phyloP scores from a whole-genome alignment of 2,329 filamentous ascomycete species.

The Pseudocercospora crystallina region DNA sequence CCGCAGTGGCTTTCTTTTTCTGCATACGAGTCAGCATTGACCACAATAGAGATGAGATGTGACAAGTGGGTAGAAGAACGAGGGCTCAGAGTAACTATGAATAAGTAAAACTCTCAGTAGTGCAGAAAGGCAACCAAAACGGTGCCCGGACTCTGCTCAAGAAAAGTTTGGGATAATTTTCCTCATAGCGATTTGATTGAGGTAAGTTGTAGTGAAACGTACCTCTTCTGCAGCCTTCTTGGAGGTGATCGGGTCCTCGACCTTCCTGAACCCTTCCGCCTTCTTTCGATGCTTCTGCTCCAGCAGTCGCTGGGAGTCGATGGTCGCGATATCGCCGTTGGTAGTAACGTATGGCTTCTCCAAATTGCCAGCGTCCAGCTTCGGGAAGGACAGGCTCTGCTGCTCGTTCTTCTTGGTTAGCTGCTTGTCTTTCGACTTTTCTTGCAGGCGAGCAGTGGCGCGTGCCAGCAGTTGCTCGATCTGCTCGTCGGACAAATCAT shows the following conservation, averaged over 20 bases:
- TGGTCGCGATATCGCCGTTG: conserved; percentile 52
- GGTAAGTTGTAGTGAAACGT: conserved; percentile 38
- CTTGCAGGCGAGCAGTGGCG: conserved; percentile 59
- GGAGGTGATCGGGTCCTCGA: conserved; percentile 53
- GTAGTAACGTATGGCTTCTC: conserved; percentile 57
- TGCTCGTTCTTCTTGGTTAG: conserved; percentile 24
- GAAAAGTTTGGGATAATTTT: conserved; percentile 68
- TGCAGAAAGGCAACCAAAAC: conserved; percentile 77
- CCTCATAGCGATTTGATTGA: conserved; percentile 61
- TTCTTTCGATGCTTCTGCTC: conserved; percentile 46
- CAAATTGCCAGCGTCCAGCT: conserved; percentile 48
- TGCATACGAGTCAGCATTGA: conserved; percentile 36
- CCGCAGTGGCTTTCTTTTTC: conserved; percentile 67
- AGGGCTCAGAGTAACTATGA: conserved; percentile 76
- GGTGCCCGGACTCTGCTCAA: conserved; percentile 74
- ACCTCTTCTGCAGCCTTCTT: conserved; percentile 54
- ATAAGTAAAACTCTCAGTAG: conserved; percentile 60
- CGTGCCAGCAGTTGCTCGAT: conserved; percentile 63
- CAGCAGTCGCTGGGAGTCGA: conserved; percentile 54
- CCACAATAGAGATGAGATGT: background rate
- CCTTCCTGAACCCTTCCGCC: conserved; percentile 49
- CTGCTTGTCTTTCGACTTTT: conserved; percentile 37
- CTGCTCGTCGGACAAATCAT: conserved; percentile 61
- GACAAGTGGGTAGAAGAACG: conserved; percentile 12
- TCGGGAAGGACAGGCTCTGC: conserved; percentile 49